Conservation (phyloP, 768 basidiomycete species). For the Mycena amicta region DNA sequence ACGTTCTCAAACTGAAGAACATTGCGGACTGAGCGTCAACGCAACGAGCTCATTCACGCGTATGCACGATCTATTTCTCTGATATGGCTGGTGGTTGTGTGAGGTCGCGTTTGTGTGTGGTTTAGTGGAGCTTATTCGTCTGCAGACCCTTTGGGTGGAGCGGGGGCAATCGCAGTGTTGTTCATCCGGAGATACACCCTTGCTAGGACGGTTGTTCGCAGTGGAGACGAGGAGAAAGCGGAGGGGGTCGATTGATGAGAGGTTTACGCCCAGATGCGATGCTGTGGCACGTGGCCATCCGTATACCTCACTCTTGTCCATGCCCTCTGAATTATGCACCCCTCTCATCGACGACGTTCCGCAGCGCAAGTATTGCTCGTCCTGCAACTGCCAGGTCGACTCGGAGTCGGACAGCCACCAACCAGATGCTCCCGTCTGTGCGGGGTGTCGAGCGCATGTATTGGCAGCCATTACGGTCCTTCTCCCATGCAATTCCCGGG, state of each 20-base stretch:
- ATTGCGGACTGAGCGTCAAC: constrained; percentile 54
- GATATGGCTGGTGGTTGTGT: constrained; percentile 48
- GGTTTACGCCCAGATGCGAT: constrained; percentile 39
- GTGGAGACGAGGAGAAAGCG: constrained; percentile 23
- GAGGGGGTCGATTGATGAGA: too few species aligned
- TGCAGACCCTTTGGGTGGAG: background rate
- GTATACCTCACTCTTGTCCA: too few species aligned
- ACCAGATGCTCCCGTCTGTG: constrained; percentile 46
- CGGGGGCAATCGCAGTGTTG: constrained; percentile 45
- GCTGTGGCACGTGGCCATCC: constrained; percentile 23
- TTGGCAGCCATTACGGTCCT: constrained; percentile 28
- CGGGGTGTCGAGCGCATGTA: constrained; percentile 47
- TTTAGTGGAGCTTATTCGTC: background rate
- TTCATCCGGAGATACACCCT: constrained; percentile 65
- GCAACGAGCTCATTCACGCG: constrained; percentile 56
- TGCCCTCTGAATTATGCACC: constrained; percentile 52
- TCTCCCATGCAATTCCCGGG: constrained; percentile 11
- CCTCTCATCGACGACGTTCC: constrained; percentile 25
- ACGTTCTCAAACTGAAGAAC: constrained; percentile 44
- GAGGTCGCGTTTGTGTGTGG: background rate
- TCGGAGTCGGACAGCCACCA: constrained; percentile 27
- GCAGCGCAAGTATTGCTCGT: constrained; percentile 41
- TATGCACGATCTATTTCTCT: constrained; percentile 62
- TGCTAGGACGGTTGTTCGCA: constrained; percentile 48
- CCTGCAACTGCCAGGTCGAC: constrained; percentile 47